Conservation (phyloP, 2,329 filamentous ascomycete species). For the Calonectria hawksworthii region DNA sequence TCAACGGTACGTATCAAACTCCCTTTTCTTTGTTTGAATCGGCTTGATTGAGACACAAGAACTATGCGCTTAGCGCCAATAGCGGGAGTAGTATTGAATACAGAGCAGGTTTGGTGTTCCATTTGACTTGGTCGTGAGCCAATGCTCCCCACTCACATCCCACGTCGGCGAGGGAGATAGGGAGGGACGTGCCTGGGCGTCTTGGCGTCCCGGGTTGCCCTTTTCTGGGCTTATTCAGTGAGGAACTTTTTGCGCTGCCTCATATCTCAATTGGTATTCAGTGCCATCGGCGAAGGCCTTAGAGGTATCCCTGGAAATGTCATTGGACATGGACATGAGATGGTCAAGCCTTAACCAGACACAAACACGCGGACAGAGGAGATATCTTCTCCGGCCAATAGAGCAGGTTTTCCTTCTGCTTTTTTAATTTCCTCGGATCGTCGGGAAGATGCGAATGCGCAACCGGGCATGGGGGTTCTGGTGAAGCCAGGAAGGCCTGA, state of each 20-base stretch:
- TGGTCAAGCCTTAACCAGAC: not conserved
- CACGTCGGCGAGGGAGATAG: constrained; percentile 34
- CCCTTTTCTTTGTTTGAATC: not conserved
- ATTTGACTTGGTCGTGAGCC: not conserved
- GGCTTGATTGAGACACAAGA: not conserved
- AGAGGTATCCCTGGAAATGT: not conserved
- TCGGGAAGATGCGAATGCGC: not conserved
- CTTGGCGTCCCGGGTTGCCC: constrained; percentile 21
- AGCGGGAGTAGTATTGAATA: constrained; percentile 1
- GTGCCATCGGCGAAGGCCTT: not conserved
- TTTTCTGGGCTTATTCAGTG: constrained; percentile 1
- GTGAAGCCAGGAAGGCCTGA: constrained; percentile 1
- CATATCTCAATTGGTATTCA: not conserved
- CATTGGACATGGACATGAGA: not conserved
- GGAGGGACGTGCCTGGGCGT: constrained; percentile 13
- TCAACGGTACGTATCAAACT: not conserved
- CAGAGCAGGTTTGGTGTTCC: not conserved
- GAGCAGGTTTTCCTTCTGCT: not conserved
- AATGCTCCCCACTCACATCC: constrained; percentile 38
- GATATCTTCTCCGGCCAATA: not conserved
- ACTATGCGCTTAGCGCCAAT: not conserved
- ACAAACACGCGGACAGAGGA: constrained; percentile 9
- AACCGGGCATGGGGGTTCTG: constrained; percentile 6
- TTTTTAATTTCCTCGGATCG: not conserved
- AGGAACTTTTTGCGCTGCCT: constrained; percentile 8